Evolutionary conservation across 768 basidiomycete species (phyloP).

Genomic region (Favolaschia claudopus): DNA sequence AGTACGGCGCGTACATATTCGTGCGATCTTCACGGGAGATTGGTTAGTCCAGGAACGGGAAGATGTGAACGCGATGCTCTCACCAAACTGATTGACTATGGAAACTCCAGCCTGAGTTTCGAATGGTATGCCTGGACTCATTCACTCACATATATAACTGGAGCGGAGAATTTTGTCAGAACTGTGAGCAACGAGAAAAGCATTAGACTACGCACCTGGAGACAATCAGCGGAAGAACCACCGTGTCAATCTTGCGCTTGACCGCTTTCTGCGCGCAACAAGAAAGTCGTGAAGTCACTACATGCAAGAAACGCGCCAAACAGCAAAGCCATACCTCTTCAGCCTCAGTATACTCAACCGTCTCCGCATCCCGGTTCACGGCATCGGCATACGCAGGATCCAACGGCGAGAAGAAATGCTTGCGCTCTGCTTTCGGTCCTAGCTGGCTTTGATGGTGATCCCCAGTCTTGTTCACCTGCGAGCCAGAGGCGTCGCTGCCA

Average conservation of each 20-base stretch:
- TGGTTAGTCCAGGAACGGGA: background rate
- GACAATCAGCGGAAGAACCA: constrained; percentile 57
- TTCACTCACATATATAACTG: constrained; percentile 57
- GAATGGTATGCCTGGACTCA: constrained; percentile 1
- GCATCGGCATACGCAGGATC: constrained; percentile 56
- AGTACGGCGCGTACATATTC: constrained; percentile 51
- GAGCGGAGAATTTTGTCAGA: background rate
- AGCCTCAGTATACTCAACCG: constrained; percentile 54
- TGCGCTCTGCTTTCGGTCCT: constrained; percentile 48
- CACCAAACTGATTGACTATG: constrained; percentile 57
- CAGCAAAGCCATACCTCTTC: constrained; percentile 49
- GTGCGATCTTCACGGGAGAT: constrained; percentile 53
- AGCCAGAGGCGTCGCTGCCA: constrained; percentile 12
- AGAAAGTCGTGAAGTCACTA: background rate
- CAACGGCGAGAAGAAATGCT: constrained; percentile 56
- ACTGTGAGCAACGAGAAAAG: background rate
- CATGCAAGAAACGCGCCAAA: background rate
- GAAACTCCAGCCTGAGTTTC: constrained; percentile 16
- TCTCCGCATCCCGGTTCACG: constrained; percentile 57
- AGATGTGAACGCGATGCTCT: constrained; percentile 6
- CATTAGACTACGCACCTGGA: constrained; percentile 45
- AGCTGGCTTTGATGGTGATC: constrained; percentile 51
- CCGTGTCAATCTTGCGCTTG: constrained; percentile 58
- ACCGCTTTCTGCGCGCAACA: constrained; percentile 52
- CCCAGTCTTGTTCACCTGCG: constrained; percentile 40